A percentile compares a stretch with the other conserved stretches of the same genome.
Conservation (phyloP, 495 filamentous ascomycete genomes). For the Talaromyces trachyspermus region DNA sequence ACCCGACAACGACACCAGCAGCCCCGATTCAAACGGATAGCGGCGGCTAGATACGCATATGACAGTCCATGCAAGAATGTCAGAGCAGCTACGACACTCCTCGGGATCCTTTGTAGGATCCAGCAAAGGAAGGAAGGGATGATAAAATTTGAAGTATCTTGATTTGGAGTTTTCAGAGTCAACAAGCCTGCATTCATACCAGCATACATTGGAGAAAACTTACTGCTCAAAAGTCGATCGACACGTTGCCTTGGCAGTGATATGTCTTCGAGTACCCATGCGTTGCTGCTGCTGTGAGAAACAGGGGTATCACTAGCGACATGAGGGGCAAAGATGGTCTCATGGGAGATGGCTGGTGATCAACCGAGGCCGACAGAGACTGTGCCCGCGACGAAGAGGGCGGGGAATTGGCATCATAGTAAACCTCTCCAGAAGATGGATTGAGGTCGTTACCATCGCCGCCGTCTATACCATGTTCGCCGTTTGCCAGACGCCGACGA, state of each 20-base stretch:
- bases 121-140: conserved; percentile 79
- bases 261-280: conserved; percentile 38
- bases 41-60: conserved; percentile 74
- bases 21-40: conserved; percentile 57
- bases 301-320: conserved; percentile 30
- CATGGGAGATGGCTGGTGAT: conserved; percentile 26
- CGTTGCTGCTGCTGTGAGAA: conserved; percentile 32
- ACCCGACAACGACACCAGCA: conserved; percentile 61
- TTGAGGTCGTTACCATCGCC: conserved; percentile 30
- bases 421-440: conserved; percentile 34
- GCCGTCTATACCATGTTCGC: conserved; percentile 24
- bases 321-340: conserved; percentile 22
- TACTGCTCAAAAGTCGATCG: conserved; percentile 38
- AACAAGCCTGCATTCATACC: too few species aligned
- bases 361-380: conserved; percentile 32
- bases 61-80: conserved; percentile 80
- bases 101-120: conserved; percentile 66
- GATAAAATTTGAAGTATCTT: conserved; percentile 70
- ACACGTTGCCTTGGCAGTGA: conserved; percentile 32
- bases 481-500: conserved; percentile 33
- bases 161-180: too few species aligned
- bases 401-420: conserved; percentile 26
- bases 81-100: conserved; percentile 65
- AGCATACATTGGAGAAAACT: background rate
- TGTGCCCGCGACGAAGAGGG: conserved; percentile 19